Base-by-base conservation (phyloP, 345 rosid genomes). In the Populus ilicifolia region DNA sequence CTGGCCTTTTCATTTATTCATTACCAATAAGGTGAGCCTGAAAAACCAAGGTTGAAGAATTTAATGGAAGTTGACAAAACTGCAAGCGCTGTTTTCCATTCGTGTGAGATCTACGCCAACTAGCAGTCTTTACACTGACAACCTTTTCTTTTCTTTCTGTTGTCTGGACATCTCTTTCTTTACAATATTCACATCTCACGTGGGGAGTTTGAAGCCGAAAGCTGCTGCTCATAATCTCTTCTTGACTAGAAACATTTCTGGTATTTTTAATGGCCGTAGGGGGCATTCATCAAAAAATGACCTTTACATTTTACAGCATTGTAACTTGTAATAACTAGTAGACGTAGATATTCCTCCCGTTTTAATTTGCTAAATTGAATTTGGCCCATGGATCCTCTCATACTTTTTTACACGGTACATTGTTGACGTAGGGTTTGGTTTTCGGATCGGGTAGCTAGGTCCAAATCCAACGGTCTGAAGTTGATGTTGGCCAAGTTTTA, bases 381-480 rank as follows among this genome's bases (percentile, higher is more conserved):
- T 30, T 30, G 33, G 33, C 33, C 33, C 33, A 30, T 30, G 16
- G 17, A 44, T 12, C 48, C 48, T 2, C 17, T 46, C 50, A 14
- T 46, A 46, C 2, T 41, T 46, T 14, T 46, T 12, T 46, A 13
- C 50, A 46, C 38, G 27, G 3, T 65, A 30, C 35, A 30, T 4
- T 65, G 39, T 16, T 41, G 0, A 13, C 13, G 39, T 27, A 30
- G 35, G 68, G 27, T 65, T 27, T 10, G 35, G 17, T 17, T 13
- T 35, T 23, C 23, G 72, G 54, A 23, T 69, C 14, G 30, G 41
- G 39, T 23, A 43, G 29, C 29, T 27, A 27, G 14, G 63, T 20
- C 18, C n/a, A 16, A 65, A 72, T 64, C 76, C 65, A 78, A 38
- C 66, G 46, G 71, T 69, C 30, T 39, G 74, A 63, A 77, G 54